phyloP scores from a whole-genome alignment of 2,329 filamentous ascomycete species.

The Pseudocercospora vitis region DNA sequence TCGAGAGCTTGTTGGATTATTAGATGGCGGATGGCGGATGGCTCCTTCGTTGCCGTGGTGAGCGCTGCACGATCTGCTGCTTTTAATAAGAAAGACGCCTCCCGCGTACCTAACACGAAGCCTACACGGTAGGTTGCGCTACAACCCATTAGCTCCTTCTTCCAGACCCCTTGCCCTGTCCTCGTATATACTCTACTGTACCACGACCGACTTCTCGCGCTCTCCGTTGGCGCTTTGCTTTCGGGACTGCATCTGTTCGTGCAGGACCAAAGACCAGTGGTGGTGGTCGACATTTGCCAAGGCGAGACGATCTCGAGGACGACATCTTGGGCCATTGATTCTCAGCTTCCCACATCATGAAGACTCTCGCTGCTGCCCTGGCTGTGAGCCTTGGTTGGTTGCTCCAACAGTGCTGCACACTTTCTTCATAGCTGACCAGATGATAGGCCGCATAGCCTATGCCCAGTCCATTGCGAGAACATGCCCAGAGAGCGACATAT shows the following conservation, averaged over 20 bases:
- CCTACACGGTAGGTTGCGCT: neutral
- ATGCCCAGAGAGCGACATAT: slow-evolving; percentile 37
- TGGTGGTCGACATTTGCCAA: too few relatives aligned
- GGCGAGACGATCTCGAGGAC: too few relatives aligned
- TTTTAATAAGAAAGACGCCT: neutral
- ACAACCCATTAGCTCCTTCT: slow-evolving; percentile 1
- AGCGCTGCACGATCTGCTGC: neutral
- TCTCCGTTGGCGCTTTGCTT: neutral
- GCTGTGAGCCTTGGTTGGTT: slow-evolving; percentile 3
- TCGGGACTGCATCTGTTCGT: neutral
- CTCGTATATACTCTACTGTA: neutral
- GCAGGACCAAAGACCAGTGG: neutral
- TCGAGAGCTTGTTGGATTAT: neutral
- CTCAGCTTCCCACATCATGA: too few relatives aligned
- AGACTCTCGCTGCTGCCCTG: neutral
- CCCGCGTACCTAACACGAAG: neutral
- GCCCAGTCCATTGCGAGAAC: slow-evolving; percentile 27
- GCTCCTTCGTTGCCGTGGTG: neutral
- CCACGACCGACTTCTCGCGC: neutral
- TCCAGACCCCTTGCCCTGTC: neutral
- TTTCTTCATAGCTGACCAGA: neutral
- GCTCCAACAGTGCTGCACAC: neutral
- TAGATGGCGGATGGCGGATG: too few relatives aligned
- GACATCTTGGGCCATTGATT: too few relatives aligned
- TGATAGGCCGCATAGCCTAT: slow-evolving; percentile 21